Evolutionary conservation across 139 green algal genomes (phyloP).

Genomic region (Tetradesmus lagerheimii): DNA sequence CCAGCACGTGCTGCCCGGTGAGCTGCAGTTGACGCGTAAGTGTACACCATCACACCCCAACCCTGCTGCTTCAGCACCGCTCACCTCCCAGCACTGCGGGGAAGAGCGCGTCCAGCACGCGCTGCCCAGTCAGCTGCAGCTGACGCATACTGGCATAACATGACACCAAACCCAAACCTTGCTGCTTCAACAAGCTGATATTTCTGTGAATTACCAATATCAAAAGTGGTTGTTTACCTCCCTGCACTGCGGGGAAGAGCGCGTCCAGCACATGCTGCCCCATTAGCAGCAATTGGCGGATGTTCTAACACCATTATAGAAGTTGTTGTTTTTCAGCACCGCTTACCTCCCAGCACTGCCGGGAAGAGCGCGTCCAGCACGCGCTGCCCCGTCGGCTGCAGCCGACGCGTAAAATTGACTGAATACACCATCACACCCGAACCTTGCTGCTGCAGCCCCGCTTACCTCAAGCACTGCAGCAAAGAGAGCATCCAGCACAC

Average conservation of each 20-base stretch:
- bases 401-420: constrained; percentile 19
- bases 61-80: no score
- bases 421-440: neutral
- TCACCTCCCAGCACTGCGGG: no score
- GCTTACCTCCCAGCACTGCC: constrained; percentile 95
- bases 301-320: no score
- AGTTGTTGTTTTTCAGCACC: no score
- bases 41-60: no score
- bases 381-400: constrained; percentile 98
- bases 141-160: neutral
- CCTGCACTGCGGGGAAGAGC: no score
- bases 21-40: neutral
- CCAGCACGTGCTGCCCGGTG: neutral
- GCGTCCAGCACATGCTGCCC: no score
- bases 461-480: neutral
- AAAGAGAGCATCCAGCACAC: neutral
- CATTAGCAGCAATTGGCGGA: no score
- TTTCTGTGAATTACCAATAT: no score
- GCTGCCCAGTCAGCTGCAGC: neutral
- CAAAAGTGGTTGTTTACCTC: no score
- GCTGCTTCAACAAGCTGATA: no score
- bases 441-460: neutral
- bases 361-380: constrained; percentile 99
- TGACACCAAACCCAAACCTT: neutral
- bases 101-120: neutral